Percentiles rank a stretch among this genome's conserved stretches.
These are phyloP conservation scores for Grammothele lineata DNA, from an alignment of 768 basidiomycete species.

Conservation along the genomic window DNA sequence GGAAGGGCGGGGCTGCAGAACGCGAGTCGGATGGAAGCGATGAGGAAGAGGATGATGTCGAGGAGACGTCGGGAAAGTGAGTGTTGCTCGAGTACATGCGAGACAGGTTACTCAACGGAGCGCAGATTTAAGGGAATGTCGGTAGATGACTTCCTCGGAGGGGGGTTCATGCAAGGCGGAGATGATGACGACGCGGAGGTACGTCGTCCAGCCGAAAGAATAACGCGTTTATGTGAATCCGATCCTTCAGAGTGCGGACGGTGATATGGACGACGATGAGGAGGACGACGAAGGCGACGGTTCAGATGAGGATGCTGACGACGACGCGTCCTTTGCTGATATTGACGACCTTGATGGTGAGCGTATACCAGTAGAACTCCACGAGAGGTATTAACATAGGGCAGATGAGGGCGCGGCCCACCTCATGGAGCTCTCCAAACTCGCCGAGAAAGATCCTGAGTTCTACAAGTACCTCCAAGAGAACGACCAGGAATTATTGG, in stretches of 20 bases:
- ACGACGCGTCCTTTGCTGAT: slow-evolving; percentile 68
- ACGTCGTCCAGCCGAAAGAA: slow-evolving; percentile 6
- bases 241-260: slow-evolving; percentile 9
- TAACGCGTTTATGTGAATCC: neutral
- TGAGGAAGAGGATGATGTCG: slow-evolving; percentile 22
- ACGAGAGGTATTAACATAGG: neutral
- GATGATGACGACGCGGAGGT: slow-evolving; percentile 41
- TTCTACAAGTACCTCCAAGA: slow-evolving; percentile 98
- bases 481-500: slow-evolving; percentile 87
- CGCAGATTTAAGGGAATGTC: slow-evolving; percentile 51
- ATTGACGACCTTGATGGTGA: slow-evolving; percentile 74
- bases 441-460: slow-evolving; percentile 97
- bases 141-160: slow-evolving; percentile 74
- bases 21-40: slow-evolving; percentile 22
- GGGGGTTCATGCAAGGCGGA: slow-evolving; percentile 65
- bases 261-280: slow-evolving; percentile 23
- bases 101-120: neutral
- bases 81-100: neutral
- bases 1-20: slow-evolving; percentile 15
- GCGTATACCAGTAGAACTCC: neutral
- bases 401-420: slow-evolving; percentile 72
- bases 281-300: slow-evolving; percentile 18
- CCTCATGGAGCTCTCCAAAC: slow-evolving; percentile 75
- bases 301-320: slow-evolving; percentile 41
- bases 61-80: slow-evolving; percentile 21